phyloP scores from a whole-genome alignment of 306 rosid species.

The Vigna mungo region DNA sequence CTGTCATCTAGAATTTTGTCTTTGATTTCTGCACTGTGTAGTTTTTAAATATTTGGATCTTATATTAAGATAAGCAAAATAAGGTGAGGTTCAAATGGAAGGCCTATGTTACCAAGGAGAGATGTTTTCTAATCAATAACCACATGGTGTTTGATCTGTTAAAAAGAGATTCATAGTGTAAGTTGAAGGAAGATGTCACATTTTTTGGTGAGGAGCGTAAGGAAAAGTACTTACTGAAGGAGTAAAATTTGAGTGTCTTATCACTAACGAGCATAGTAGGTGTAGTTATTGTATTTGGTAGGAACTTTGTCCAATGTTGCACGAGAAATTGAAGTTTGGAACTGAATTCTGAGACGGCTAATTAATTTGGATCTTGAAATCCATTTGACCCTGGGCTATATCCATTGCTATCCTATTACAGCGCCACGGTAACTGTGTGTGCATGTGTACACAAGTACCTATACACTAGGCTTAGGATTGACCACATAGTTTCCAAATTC shows the following conservation, averaged over 20 bases:
- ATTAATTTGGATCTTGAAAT: slow-evolving; percentile 44
- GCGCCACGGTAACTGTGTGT: not conserved
- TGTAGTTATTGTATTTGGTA: slow-evolving; percentile 31
- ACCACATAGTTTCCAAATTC: slow-evolving; percentile 26
- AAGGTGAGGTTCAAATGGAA: not conserved
- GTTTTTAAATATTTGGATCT: slow-evolving; percentile 9
- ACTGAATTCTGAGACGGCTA: slow-evolving; percentile 43
- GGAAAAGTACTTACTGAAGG: not conserved
- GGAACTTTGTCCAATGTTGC: slow-evolving; percentile 49
- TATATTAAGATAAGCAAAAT: not conserved
- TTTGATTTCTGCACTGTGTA: not conserved
- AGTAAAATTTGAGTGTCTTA: slow-evolving; percentile 25
- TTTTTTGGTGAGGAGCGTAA: slow-evolving; percentile 2
- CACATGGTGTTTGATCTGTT: too few relatives aligned
- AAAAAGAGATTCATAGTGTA: too few relatives aligned
- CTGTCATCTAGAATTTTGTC: slow-evolving; percentile 40
- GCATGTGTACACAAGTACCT: slow-evolving; percentile 12
- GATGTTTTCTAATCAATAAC: too few relatives aligned
- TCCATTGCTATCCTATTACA: not conserved
- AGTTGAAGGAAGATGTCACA: not conserved
- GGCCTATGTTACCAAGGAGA: not conserved
- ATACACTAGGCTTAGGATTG: slow-evolving; percentile 11
- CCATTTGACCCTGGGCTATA: slow-evolving; percentile 40
- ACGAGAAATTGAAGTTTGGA: not conserved
- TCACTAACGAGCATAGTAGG: slow-evolving; percentile 16